Conservation (phyloP, 139 green algal genomes). For the Parachlorella kessleri region DNA sequence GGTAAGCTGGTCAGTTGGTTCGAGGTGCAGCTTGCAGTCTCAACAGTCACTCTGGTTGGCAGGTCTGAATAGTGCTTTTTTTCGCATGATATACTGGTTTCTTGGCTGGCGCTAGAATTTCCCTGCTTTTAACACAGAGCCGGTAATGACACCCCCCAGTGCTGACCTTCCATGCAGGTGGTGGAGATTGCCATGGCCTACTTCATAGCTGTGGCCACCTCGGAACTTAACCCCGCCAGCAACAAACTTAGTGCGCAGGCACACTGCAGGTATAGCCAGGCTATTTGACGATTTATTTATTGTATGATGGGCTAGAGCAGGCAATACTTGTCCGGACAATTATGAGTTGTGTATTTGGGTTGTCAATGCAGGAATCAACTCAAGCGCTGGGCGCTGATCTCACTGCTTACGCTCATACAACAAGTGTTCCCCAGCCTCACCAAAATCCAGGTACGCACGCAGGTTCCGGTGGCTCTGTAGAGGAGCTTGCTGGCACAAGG, state of each 20-base stretch:
- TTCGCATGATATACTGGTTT: too few relatives aligned
- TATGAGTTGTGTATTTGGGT: background rate
- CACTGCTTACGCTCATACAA: background rate
- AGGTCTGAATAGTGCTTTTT: background rate
- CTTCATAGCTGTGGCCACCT: conserved; percentile 43
- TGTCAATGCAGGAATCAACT: background rate
- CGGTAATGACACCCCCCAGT: too few relatives aligned
- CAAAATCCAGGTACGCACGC: background rate
- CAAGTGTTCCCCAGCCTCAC: background rate
- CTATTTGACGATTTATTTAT: too few relatives aligned
- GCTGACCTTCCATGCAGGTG: background rate
- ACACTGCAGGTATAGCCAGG: background rate
- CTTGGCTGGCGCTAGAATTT: background rate
- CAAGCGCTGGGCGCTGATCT: conserved; percentile 13
- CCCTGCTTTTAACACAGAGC: background rate
- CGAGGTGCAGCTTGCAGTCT: background rate
- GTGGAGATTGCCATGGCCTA: too few relatives aligned
- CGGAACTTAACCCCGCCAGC: conserved; percentile 45
- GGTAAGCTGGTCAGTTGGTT: conserved; percentile 24
- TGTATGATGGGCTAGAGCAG: background rate
- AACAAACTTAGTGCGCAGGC: background rate
- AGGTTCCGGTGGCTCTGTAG: background rate
- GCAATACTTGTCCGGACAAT: background rate
- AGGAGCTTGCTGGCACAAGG: background rate
- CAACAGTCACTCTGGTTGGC: background rate